These are phyloP conservation scores for Phytophthora tentaculata DNA, from an alignment of 352 stramenopile genomes.

Conservation along the genomic window DNA sequence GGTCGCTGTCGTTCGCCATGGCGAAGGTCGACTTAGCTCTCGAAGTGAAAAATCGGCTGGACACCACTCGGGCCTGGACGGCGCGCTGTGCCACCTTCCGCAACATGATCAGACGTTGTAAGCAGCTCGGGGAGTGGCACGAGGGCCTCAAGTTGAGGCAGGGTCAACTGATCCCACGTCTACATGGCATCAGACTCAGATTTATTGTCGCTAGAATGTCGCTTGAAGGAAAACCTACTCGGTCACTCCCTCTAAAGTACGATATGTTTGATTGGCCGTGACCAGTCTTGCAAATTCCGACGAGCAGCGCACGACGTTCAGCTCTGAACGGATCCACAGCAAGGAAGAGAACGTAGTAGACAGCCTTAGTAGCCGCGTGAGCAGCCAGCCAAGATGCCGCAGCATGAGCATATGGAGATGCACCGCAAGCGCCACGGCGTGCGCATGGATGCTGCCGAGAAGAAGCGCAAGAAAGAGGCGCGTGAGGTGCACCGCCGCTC, in stretches of 20 bases:
- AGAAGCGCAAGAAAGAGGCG: conserved; percentile 98
- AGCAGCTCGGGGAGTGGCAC: neutral
- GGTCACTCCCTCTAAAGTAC: conserved; percentile 18
- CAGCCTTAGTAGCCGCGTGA: neutral
- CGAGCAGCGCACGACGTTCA: conserved; percentile 21
- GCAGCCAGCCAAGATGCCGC: conserved; percentile 87
- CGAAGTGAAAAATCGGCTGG: conserved; percentile 1
- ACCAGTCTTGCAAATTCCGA: conserved; percentile 16
- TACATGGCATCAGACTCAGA: neutral
- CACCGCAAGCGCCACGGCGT: conserved; percentile 99
- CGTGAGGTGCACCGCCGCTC: conserved; percentile 97
- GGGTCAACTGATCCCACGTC: neutral
- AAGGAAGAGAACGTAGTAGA: neutral
- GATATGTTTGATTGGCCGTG: conserved; percentile 34
- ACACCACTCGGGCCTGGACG: conserved; percentile 6
- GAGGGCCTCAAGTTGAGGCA: neutral
- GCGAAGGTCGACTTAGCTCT: conserved; percentile 39
- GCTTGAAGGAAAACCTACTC: neutral
- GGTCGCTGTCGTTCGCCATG: conserved; percentile 26
- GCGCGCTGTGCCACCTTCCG: conserved; percentile 22
- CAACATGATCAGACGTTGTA: conserved; percentile 15
- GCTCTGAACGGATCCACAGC: conserved; percentile 23
- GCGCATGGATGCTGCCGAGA: conserved; percentile 97
- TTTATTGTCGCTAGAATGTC: conserved; percentile 10
- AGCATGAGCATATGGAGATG: conserved; percentile 99